Conservation (phyloP, 2,329 filamentous ascomycete species). For the Talaromyces piceae region DNA sequence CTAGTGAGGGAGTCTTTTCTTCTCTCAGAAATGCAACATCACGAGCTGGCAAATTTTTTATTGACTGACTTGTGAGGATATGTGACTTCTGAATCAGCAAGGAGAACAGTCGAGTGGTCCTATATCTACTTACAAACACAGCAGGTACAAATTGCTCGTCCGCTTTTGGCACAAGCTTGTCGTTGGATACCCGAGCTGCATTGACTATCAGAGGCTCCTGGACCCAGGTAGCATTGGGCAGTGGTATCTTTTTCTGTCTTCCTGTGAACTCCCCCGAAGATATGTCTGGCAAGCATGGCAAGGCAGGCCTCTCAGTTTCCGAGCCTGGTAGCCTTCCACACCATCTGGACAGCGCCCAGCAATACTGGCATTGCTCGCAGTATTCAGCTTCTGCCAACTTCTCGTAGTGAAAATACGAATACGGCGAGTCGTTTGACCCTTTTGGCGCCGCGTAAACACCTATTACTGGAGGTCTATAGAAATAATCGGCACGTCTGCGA, state of each 20-base stretch:
- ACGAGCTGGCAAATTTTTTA: neutral
- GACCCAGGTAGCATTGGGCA: conserved; percentile 11
- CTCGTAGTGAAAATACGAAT: conserved; percentile 6
- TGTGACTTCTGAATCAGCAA: conserved; percentile 1
- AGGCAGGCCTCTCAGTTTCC: neutral
- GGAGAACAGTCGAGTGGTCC: neutral
- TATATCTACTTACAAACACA: conserved; percentile 6
- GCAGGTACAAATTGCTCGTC: neutral
- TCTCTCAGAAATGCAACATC: neutral
- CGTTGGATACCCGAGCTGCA: conserved; percentile 6
- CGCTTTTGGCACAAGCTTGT: neutral
- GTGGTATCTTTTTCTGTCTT: conserved; percentile 7
- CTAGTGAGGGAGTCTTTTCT: neutral
- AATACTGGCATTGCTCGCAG: conserved; percentile 12
- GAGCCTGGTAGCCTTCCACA: conserved; percentile 10
- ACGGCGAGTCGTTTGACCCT: conserved; percentile 2
- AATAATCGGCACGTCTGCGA: conserved; percentile 26
- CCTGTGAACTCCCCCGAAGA: conserved; percentile 3
- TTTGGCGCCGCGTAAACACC: conserved; percentile 12
- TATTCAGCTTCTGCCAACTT: conserved; percentile 8
- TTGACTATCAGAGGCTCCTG: conserved; percentile 14
- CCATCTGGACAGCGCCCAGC: conserved; percentile 7
- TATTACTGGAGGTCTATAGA: conserved; percentile 25
- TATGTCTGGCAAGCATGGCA: neutral
- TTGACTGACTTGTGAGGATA: conserved; percentile 1